Conservation (phyloP, 768 basidiomycete genomes). For the Leccinum broughii region DNA sequence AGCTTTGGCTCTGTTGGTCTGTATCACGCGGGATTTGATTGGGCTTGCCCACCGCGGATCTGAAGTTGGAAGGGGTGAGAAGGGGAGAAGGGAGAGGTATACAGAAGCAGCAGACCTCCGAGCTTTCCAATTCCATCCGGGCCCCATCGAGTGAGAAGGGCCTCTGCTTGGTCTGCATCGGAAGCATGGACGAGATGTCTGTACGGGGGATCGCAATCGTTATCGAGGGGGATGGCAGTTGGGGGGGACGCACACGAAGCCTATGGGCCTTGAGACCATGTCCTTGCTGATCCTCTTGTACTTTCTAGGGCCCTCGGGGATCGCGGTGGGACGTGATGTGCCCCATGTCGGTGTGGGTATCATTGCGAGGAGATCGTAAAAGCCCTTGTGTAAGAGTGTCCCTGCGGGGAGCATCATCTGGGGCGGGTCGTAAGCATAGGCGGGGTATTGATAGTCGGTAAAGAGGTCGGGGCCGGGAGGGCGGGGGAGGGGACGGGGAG, state of each 20-base stretch:
- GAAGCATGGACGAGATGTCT: conserved; percentile 92
- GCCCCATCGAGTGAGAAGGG: conserved; percentile 83
- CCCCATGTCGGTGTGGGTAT: conserved; percentile 58
- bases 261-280: conserved; percentile 82
- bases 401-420: conserved; percentile 60
- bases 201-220: conserved; percentile 23
- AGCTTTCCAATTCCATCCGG: conserved; percentile 87
- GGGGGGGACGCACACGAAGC: conserved; percentile 69
- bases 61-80: conserved; percentile 36
- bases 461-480: not conserved
- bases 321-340: conserved; percentile 24
- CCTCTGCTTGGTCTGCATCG: conserved; percentile 86
- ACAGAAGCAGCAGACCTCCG: conserved; percentile 61
- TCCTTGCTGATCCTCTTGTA: conserved; percentile 78
- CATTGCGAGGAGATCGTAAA: conserved; percentile 81
- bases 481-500: not conserved
- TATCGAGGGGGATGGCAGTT: conserved; percentile 14
- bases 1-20: conserved; percentile 65
- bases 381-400: conserved; percentile 84
- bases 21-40: conserved; percentile 76
- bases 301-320: conserved; percentile 57
- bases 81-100: conserved; percentile 17
- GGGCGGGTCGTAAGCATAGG: conserved; percentile 11
- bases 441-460: conserved; percentile 4
- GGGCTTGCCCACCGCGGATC: conserved; percentile 89